A percentile compares a stretch with the other conserved stretches of the same genome.
phyloP scores from a whole-genome alignment of 768 basidiomycete genomes.

The Agaricus blazei region DNA sequence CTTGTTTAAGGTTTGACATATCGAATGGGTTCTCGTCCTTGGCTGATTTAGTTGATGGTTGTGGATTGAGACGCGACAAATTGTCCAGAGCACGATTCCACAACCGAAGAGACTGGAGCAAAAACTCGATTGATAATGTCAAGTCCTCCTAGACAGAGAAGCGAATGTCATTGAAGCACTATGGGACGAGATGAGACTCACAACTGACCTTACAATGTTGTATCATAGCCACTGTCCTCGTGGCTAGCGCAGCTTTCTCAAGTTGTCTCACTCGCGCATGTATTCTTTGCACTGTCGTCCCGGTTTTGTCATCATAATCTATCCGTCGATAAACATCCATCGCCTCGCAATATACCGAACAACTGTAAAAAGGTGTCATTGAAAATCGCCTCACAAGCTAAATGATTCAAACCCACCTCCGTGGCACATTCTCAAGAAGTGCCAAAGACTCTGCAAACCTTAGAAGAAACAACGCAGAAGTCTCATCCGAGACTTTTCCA shows the following conservation, averaged over 20 bases:
- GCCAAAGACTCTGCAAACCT: conserved; percentile 66
- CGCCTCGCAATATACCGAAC: conserved; percentile 58
- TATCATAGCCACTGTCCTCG: conserved; percentile 62
- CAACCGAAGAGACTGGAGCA: conserved; percentile 68
- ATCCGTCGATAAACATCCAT: conserved; percentile 37
- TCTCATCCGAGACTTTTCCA: conserved; percentile 44
- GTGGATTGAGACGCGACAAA: conserved; percentile 52
- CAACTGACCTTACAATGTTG: conserved; percentile 56
- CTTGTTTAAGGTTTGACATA: conserved; percentile 37
- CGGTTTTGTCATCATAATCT: conserved; percentile 37
- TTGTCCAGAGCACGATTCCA: conserved; percentile 79
- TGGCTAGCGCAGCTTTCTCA: conserved; percentile 70
- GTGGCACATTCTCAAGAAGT: conserved; percentile 47
- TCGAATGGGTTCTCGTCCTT: conserved; percentile 58
- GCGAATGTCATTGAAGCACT: not conserved
- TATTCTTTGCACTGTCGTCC: conserved; percentile 53
- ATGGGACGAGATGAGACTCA: not conserved
- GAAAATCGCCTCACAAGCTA: not conserved
- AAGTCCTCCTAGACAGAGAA: conserved; percentile 51
- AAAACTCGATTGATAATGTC: conserved; percentile 46
- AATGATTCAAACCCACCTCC: conserved; percentile 40
- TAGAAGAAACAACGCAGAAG: conserved; percentile 51
- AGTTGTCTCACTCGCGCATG: conserved; percentile 51
- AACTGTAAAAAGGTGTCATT: conserved; percentile 24
- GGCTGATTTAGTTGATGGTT: conserved; percentile 17